Evolutionary conservation across 345 rosid species (phyloP), one percentile per base, ranked within the genome.

Genomic region (Salix purpurea): DNA sequence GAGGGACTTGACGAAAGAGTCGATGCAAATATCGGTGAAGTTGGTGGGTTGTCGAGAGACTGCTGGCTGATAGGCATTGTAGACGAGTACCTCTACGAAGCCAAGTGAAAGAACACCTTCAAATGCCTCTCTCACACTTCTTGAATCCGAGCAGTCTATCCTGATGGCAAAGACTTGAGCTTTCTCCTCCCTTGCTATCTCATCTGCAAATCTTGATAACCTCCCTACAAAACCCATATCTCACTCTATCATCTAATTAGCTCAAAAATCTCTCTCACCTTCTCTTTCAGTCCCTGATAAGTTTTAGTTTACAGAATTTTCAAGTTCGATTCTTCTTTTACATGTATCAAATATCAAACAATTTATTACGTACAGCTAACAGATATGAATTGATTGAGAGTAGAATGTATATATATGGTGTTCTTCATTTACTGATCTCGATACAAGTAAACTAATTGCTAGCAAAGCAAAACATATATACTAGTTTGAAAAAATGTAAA

Each of bases 101-200:
- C 99, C 99, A 52, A 95, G 89, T 0, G 99, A 95, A 21, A 93
- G 88, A 24, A 95, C 97, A 26, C 97, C 97, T 85, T 95, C 99
- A 73, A 95, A 95, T 37, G 99, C 99, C 83, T 93, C 97, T 81
- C 90, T 87, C 58, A 93, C 88, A 71, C 99, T 95, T 80, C 87
- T 89, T 23, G 88, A 82, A 60, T 93, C 97, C 62, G 94, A 89
- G 79, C 99, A 95, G 84, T 95, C 97, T 2, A 95, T 95, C 79
- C 96, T 86, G 77, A 95, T 95, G 0, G 99, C 99, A 83, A 91
- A 95, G 42, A 95, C 97, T 83, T 91, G 99, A 2, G 94, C 87
- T 78, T 91, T 95, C 83, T 89, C 97, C 80, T 93, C 97, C 82
- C 97, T 89, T 2, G 99, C 99, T 82, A 95, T 95, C 85, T 94